These are phyloP conservation scores for Chaetomidium leptoderma DNA, from an alignment of 495 filamentous ascomycete genomes.

Conservation along the genomic window DNA sequence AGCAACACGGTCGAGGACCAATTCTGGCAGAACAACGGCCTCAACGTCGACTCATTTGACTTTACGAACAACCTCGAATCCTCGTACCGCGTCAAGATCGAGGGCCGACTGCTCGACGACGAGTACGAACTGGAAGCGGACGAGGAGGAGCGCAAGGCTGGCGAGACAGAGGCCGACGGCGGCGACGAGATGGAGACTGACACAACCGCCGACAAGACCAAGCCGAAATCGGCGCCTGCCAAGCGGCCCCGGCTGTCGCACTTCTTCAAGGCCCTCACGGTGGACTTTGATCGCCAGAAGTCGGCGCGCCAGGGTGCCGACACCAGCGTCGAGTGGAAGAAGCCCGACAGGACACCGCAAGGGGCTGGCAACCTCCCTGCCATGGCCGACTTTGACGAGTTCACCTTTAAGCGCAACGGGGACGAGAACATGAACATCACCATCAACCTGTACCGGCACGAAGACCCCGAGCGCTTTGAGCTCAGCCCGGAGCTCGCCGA, in stretches of 20 bases:
- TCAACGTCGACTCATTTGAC: constrained; percentile 67
- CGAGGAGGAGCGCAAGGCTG: constrained; percentile 51
- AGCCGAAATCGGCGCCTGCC: constrained; percentile 36
- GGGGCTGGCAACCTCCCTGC: constrained; percentile 45
- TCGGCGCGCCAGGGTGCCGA: constrained; percentile 51
- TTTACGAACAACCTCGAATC: constrained; percentile 64
- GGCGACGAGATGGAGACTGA: constrained; percentile 63
- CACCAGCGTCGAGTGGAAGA: constrained; percentile 64
- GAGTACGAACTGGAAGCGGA: constrained; percentile 57
- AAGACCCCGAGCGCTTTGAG: constrained; percentile 76
- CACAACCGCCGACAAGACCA: constrained; percentile 52
- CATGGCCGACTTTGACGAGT: constrained; percentile 76
- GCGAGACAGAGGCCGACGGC: constrained; percentile 39
- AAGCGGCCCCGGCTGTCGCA: constrained; percentile 70
- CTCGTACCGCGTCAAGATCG: constrained; percentile 86
- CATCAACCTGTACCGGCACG: constrained; percentile 81
- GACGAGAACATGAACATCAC: constrained; percentile 92
- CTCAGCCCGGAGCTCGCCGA: constrained; percentile 74
- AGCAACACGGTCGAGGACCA: constrained; percentile 94
- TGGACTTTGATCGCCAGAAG: constrained; percentile 72
- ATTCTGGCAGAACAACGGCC: constrained; percentile 73
- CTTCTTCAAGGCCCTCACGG: constrained; percentile 87
- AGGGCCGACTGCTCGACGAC: constrained; percentile 82
- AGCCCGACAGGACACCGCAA: constrained; percentile 56
- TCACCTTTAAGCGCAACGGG: constrained; percentile 85